Percentiles rank a stretch among this genome's conserved stretches.
Conservation (phyloP, 345 rosid genomes). For the Populus euphratica region DNA sequence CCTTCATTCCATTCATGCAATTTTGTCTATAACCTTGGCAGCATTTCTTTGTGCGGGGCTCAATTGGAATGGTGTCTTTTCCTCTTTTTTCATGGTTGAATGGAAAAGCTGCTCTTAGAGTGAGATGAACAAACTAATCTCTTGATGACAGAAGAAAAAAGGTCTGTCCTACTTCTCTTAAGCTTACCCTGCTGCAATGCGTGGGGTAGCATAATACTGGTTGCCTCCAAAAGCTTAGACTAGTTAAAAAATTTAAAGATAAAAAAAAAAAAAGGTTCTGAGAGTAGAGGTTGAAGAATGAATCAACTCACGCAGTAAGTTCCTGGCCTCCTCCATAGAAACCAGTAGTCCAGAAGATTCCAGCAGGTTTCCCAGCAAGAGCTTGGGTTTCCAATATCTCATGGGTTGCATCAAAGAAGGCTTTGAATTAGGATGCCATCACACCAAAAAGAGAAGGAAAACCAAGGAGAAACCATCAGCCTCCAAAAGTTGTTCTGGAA, state of each 20-base stretch:
- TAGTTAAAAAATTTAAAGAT: neutral
- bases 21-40: neutral
- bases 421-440: slow-evolving; percentile 87
- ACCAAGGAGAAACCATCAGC: slow-evolving; percentile 92
- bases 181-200: too few relatives aligned
- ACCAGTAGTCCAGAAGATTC: slow-evolving; percentile 98
- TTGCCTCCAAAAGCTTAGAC: too few relatives aligned
- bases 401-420: slow-evolving; percentile 80
- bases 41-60: neutral
- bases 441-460: slow-evolving; percentile 94
- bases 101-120: too few relatives aligned
- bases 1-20: neutral
- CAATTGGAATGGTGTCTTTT: neutral
- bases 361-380: slow-evolving; percentile 95
- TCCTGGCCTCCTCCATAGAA: slow-evolving; percentile 97
- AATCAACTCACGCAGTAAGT: slow-evolving; percentile 77
- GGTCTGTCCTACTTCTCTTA: too few relatives aligned
- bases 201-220: too few relatives aligned
- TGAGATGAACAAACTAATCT: too few relatives aligned
- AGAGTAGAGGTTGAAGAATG: neutral
- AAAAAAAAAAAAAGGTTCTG: neutral
- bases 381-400: slow-evolving; percentile 70
- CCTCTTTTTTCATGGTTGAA: too few relatives aligned
- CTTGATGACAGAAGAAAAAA: too few relatives aligned
- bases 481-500: slow-evolving; percentile 66